Percentiles rank a stretch among this genome's conserved stretches.
Evolutionary conservation across 108 stramenopile genomes (phyloP).

Genomic region (Nitzschia palea): DNA sequence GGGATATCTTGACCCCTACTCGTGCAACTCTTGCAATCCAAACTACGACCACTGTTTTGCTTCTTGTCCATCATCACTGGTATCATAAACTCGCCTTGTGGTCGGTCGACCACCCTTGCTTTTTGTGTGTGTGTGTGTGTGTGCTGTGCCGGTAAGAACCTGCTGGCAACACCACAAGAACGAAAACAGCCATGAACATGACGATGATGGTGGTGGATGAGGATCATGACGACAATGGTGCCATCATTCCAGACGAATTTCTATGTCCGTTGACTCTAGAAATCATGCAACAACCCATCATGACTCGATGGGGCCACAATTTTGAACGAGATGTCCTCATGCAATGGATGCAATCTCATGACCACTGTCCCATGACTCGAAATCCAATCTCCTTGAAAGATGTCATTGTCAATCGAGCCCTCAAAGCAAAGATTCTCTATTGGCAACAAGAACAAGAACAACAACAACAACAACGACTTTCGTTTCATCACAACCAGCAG

Average conservation of each 20-base stretch:
- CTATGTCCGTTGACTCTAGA: conserved; percentile 45
- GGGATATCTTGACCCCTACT: too few species aligned
- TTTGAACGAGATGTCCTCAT: conserved; percentile 47
- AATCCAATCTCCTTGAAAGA: conserved; percentile 15
- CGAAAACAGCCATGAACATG: too few species aligned
- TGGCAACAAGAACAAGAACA: conserved; percentile 10
- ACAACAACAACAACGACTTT: background rate
- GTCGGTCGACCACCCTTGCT: too few species aligned
- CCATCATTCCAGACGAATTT: conserved; percentile 34
- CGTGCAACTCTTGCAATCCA: too few species aligned
- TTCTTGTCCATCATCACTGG: too few species aligned
- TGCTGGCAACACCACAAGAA: too few species aligned
- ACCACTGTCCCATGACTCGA: conserved; percentile 38
- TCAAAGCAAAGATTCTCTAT: conserved; percentile 3
- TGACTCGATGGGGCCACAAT: conserved; percentile 27
- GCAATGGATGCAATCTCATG: conserved; percentile 30
- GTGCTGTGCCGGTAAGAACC: too few species aligned
- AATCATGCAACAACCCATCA: conserved; percentile 39
- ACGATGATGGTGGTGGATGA: too few species aligned
- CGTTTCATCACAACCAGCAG: background rate
- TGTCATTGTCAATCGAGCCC: conserved; percentile 12
- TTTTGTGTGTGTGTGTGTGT: too few species aligned
- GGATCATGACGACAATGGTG: too few species aligned
- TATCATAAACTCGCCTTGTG: too few species aligned
- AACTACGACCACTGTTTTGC: too few species aligned